phyloP scores from a whole-genome alignment of 805 yeast genomes.

The Candida yuanshanica region DNA sequence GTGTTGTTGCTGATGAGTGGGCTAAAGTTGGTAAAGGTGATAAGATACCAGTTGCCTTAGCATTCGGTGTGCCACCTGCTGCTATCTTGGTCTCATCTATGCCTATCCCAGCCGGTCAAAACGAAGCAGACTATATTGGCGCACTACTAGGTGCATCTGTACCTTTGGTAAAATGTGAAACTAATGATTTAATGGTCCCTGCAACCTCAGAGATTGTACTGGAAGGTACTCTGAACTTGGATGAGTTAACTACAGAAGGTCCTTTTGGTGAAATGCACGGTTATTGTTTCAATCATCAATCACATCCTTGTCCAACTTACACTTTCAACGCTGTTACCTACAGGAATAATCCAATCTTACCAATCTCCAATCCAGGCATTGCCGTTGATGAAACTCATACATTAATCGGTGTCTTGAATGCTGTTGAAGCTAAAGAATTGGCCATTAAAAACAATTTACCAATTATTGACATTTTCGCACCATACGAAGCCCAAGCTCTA shows the following conservation, averaged over 20 bases:
- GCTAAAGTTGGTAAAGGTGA: slow-evolving; percentile 11
- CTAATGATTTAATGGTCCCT: slow-evolving; percentile 23
- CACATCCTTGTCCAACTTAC: slow-evolving; percentile 25
- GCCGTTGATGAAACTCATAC: slow-evolving; percentile 27
- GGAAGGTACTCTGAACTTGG: slow-evolving; percentile 21
- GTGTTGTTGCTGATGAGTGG: slow-evolving; percentile 18
- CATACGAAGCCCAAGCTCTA: slow-evolving; percentile 24
- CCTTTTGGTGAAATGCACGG: slow-evolving; percentile 30
- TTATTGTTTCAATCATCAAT: slow-evolving; percentile 20
- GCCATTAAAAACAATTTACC: slow-evolving; percentile 10
- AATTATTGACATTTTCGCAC: slow-evolving; percentile 22
- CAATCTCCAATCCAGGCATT: slow-evolving; percentile 25
- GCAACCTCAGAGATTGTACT: slow-evolving; percentile 24
- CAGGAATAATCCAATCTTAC: slow-evolving; percentile 23
- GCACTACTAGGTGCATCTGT: slow-evolving; percentile 25
- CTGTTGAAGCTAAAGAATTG: slow-evolving; percentile 16
- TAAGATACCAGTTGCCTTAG: slow-evolving; percentile 21
- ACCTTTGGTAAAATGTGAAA: slow-evolving; percentile 21
- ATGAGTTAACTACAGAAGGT: slow-evolving; percentile 19
- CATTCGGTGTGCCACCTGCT: slow-evolving; percentile 28
- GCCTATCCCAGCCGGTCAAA: slow-evolving; percentile 12
- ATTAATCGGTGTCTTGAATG: slow-evolving; percentile 21
- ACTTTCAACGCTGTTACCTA: slow-evolving; percentile 20
- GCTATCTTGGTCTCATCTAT: slow-evolving; percentile 18
- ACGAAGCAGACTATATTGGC: slow-evolving; percentile 23